Conservation (phyloP, 257 asterid species). For the Petunia axillaris region DNA sequence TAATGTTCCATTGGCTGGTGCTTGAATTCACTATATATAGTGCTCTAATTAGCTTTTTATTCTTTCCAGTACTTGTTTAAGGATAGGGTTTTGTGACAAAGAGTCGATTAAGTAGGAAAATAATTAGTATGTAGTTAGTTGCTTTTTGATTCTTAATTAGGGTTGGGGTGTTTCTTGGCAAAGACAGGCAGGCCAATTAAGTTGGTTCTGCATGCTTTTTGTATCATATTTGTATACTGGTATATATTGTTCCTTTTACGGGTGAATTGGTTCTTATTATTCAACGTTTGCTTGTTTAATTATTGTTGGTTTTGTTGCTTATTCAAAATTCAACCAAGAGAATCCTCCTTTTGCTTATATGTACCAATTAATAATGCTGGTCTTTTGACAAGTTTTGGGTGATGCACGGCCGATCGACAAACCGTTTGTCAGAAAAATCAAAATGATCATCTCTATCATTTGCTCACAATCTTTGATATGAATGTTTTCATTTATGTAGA, state of each 20-base stretch:
- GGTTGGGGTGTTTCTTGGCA: constrained; percentile 19
- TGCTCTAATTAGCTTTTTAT: constrained; percentile 1
- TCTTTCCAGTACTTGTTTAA: constrained; percentile 9
- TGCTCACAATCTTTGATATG: no score
- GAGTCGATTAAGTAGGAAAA: neutral
- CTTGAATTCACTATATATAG: neutral
- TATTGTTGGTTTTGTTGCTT: neutral
- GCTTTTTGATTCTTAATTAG: neutral
- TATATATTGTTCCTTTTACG: neutral
- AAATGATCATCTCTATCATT: no score
- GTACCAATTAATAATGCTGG: no score
- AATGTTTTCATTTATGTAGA: no score
- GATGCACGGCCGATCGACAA: no score
- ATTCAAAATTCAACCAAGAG: neutral
- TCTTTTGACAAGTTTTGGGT: no score
- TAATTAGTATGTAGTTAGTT: neutral
- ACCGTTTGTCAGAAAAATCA: no score
- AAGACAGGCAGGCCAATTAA: neutral
- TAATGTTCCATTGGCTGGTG: constrained; percentile 5
- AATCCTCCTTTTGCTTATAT: no score
- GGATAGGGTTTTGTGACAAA: constrained; percentile 17
- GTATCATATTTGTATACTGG: constrained; percentile 12
- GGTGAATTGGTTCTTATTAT: neutral
- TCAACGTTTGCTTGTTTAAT: neutral
- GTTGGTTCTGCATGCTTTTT: neutral